Conservation (phyloP, 495 filamentous ascomycete species). For the Evernia prunastri region DNA sequence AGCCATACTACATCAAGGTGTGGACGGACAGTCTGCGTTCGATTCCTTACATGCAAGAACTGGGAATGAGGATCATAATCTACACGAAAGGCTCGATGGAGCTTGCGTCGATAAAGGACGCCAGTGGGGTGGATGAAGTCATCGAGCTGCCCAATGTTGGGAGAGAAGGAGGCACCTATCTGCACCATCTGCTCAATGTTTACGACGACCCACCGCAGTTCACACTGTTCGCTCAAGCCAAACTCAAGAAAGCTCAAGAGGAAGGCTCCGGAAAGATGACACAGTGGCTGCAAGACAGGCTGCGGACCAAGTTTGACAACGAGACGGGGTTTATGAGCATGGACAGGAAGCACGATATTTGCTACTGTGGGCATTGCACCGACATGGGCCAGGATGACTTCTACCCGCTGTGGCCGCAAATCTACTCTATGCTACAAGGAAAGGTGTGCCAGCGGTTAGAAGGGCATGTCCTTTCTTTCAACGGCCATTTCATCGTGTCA, state of each 20-base stretch:
- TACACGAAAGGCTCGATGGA: constrained; percentile 16
- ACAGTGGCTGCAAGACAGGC: constrained; percentile 10
- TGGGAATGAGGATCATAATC: constrained; percentile 11
- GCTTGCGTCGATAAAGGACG: constrained; percentile 1
- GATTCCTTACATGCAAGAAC: constrained; percentile 7
- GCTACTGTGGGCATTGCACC: constrained; percentile 18
- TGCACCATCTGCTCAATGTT: constrained; percentile 13
- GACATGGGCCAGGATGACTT: constrained; percentile 14
- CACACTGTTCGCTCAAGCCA: constrained; percentile 19
- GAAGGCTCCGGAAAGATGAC: constrained; percentile 6
- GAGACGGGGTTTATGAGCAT: constrained; percentile 20
- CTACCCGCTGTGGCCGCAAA: constrained; percentile 18
- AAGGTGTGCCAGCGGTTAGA: constrained; percentile 13
- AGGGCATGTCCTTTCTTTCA: constrained; percentile 16
- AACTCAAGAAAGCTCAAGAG: constrained; percentile 13
- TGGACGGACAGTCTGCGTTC: constrained; percentile 14
- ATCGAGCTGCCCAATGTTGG: constrained; percentile 16
- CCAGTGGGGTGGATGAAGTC: constrained; percentile 14
- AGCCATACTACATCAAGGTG: constrained; percentile 14
- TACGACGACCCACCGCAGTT: constrained; percentile 9
- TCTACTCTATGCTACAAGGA: constrained; percentile 13
- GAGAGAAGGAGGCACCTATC: constrained; percentile 18
- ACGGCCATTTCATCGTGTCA: constrained; percentile 19
- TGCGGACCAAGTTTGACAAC: constrained; percentile 3
- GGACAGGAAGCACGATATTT: constrained; percentile 19